Evolutionary conservation across 169 alveolate genomes (phyloP), one percentile per base, ranked within the genome.

Genomic region (Eimeria zaria): DNA sequence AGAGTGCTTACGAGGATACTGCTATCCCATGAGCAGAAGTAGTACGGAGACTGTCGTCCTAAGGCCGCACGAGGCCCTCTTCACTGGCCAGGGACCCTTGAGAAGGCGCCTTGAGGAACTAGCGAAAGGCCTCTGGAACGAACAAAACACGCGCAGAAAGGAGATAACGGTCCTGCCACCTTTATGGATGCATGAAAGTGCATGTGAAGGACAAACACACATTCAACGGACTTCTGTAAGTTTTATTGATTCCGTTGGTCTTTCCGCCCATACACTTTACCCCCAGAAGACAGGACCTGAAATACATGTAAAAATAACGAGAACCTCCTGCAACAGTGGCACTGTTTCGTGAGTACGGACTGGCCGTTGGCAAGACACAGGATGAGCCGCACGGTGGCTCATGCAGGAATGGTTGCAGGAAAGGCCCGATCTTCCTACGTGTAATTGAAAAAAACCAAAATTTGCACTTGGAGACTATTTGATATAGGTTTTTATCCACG

Each of bases 361-460:
- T 73, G 83, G 55, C 55, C 55, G 36, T 73, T 39, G n/a, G 83
- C 83, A 73, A 73, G 83, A 73, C 83, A 73, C 55, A 39, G 55
- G 83, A 18, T 39, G 83, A 73, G 55, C 83, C 83, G 55, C 18
- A 39, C 51, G 83, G 30, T 73, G 3, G 55, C 55, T 73, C 53
- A 51, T 20, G 9, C 33, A 41, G n/a, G 53, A 18, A 73, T 73
- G 46, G 83, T 39, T 12, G 53, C 83, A 73, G 83, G 55, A 73
- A 39, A 18, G 51, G 55, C 51, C 30, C 53, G 83, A 73, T 73
- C 83, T 39, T 39, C 39, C 11, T 20, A 36, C 16, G 83, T 73
- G 51, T 36, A 73, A 16, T 73, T 73, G n/a, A 44, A 73, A 39
- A 73, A 39, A 20, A 73, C 16, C 83, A 73, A 73, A 73, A 73